phyloP scores from a whole-genome alignment of 1,284 basidiomycete species.

The Phlebopus sp. region DNA sequence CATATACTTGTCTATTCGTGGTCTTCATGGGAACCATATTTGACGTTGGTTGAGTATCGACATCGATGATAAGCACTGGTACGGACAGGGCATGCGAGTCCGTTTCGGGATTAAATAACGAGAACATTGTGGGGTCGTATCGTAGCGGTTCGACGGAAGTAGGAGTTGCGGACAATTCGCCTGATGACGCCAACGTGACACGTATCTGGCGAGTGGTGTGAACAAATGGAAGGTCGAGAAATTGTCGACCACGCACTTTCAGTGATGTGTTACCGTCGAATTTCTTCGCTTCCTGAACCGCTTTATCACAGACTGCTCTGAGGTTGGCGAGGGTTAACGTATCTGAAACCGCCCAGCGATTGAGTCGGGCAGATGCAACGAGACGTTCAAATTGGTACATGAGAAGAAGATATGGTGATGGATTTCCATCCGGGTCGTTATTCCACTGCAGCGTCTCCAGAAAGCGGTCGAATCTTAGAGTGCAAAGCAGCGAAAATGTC shows the following conservation, averaged over 20 bases:
- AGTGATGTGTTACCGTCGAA: slow-evolving; percentile 25
- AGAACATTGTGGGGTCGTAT: slow-evolving; percentile 43
- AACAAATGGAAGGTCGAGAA: neutral
- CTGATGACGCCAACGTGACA: slow-evolving; percentile 46
- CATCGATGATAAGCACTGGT: slow-evolving; percentile 39
- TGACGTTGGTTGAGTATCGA: slow-evolving; percentile 54
- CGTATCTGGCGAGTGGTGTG: slow-evolving; percentile 46
- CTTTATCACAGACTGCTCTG: slow-evolving; percentile 40
- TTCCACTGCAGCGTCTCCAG: slow-evolving; percentile 55
- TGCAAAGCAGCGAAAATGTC: slow-evolving; percentile 20
- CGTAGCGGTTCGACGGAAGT: slow-evolving; percentile 37
- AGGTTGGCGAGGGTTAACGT: slow-evolving; percentile 39
- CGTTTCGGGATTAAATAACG: slow-evolving; percentile 36
- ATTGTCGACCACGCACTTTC: slow-evolving; percentile 30
- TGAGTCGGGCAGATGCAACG: slow-evolving; percentile 42
- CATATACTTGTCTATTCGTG: slow-evolving; percentile 56
- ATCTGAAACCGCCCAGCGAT: slow-evolving; percentile 46
- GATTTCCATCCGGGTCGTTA: slow-evolving; percentile 42
- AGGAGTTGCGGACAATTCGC: slow-evolving; percentile 43
- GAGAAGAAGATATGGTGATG: slow-evolving; percentile 59
- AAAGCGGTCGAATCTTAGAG: slow-evolving; percentile 49
- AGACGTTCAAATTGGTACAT: slow-evolving; percentile 59
- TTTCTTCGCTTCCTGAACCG: slow-evolving; percentile 34
- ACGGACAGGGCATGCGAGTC: slow-evolving; percentile 25
- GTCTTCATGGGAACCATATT: slow-evolving; percentile 63